A percentile compares a stretch with the other conserved stretches of the same genome.
Conservation (phyloP, 257 asterid species). For the Solanum chmielewskii region DNA sequence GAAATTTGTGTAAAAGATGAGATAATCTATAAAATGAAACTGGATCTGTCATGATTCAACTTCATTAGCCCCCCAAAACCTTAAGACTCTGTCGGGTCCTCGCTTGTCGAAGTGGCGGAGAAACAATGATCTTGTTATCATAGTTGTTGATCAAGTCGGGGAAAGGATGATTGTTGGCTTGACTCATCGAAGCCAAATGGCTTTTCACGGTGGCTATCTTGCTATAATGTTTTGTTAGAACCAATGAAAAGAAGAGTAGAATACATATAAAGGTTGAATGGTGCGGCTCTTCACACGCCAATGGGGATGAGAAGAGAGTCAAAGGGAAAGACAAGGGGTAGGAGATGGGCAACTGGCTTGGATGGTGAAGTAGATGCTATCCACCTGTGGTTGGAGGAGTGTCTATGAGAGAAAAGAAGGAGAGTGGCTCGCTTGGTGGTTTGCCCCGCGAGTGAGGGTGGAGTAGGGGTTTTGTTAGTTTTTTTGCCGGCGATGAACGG, state of each 20-base stretch:
- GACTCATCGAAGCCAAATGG: background rate
- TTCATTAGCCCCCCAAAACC: background rate
- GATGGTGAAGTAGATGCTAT: background rate
- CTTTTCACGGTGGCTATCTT: background rate
- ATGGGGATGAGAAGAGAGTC: background rate
- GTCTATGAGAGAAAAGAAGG: background rate
- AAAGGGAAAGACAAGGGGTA: background rate
- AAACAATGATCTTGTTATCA: background rate
- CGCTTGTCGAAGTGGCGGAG: background rate
- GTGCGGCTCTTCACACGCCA: background rate
- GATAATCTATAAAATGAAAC: background rate
- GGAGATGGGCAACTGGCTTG: background rate
- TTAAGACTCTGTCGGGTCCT: background rate
- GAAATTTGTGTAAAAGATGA: background rate
- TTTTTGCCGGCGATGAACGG: background rate
- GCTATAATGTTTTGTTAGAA: accelerated
- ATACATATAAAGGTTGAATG: no score
- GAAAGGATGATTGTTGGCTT: no score
- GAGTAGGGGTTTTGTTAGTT: no score
- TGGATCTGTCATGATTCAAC: background rate
- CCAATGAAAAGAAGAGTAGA: background rate
- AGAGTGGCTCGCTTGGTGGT: background rate
- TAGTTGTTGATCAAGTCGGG: background rate
- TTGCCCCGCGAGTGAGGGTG: background rate
- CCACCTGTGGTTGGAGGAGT: background rate